Evolutionary conservation across 306 rosid species (phyloP).

Genomic region (Gastrolobium villosum): DNA sequence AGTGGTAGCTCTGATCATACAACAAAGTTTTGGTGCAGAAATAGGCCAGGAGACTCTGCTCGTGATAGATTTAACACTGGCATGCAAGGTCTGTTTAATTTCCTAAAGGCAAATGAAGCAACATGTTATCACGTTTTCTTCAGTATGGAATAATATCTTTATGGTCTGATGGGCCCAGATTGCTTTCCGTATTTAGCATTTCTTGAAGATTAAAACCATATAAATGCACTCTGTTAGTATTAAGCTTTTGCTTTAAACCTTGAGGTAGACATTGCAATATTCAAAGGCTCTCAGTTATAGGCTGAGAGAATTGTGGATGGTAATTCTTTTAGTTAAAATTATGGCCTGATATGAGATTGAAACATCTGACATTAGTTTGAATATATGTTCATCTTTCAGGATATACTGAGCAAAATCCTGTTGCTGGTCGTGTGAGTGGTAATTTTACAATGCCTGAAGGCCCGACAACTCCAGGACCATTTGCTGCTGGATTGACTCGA

Average conservation of each 20-base stretch:
- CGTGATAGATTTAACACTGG: constrained; percentile 84
- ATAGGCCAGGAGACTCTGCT: constrained; percentile 94
- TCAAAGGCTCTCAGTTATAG: constrained; percentile 26
- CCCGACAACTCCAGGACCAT: constrained; percentile 93
- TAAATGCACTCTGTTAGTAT: not conserved
- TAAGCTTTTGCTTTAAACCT: constrained; percentile 25
- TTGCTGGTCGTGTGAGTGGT: constrained; percentile 74
- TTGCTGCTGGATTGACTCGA: constrained; percentile 85
- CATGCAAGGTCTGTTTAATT: constrained; percentile 64
- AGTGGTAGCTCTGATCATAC: constrained; percentile 99
- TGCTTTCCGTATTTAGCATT: constrained; percentile 33
- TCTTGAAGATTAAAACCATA: constrained; percentile 12
- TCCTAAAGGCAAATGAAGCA: constrained; percentile 14
- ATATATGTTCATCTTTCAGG: constrained; percentile 63
- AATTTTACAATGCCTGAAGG: constrained; percentile 78
- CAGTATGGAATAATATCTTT: constrained; percentile 4
- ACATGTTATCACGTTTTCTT: constrained; percentile 1
- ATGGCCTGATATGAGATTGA: constrained; percentile 2
- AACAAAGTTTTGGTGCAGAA: constrained; percentile 97
- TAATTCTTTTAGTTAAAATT: constrained; percentile 23
- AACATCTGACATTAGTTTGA: constrained; percentile 39
- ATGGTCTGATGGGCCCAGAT: not conserved
- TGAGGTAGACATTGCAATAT: constrained; percentile 31
- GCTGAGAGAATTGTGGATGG: constrained; percentile 23
- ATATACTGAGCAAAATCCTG: constrained; percentile 83